Evolutionary conservation across 257 asterid genomes (phyloP), one percentile per base, ranked within the genome.

Genomic region (Solanum sitiens): DNA sequence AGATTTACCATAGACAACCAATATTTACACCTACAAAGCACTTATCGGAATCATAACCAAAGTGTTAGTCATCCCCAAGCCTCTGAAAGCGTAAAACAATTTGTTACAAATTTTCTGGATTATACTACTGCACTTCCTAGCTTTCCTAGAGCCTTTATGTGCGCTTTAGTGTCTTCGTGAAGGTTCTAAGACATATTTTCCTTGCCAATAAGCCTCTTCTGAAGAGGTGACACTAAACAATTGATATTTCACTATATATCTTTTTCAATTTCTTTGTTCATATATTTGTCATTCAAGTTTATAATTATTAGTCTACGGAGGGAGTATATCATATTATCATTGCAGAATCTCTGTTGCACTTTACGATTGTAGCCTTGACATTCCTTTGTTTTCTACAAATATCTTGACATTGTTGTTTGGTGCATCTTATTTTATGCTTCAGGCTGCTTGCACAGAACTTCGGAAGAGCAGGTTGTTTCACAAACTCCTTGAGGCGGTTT

Each of bases 381-480:
- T 14, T 77, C 65, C 59, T 42, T 42, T 77, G 39, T 79, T 25
- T 44, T 44, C 65, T 2, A n/a, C 7, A 18, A 10, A 14, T 79
- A 44, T 77, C 7, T 9, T 44, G 9, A 77, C 8, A 44, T 77
- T 44, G 5, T 11, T 27, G 85, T 47, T 27, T 47, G 27, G 16
- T 80, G 85, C 42, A 80, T 47, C 85, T 80, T 47, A 39, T 45
- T 47, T 80, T 80, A 47, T 80, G 42, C 68, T 90, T 87, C 94
- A 96, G 99, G 98, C 98, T 89, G 99, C 99, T 82, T 93, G 98
- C 93, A 88, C 94, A 2, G 98, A 94, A 86, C 91, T 96, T 65
- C 92, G 98, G 82, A 91, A 92, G 87, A 95, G 95, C 91, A 92
- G 98, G 85, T 90, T 96, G 80, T 96, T 96, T 90, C 93, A 94